Conservation (phyloP, 1,139 yeast species). For the Magnusiomyces fungicola region DNA sequence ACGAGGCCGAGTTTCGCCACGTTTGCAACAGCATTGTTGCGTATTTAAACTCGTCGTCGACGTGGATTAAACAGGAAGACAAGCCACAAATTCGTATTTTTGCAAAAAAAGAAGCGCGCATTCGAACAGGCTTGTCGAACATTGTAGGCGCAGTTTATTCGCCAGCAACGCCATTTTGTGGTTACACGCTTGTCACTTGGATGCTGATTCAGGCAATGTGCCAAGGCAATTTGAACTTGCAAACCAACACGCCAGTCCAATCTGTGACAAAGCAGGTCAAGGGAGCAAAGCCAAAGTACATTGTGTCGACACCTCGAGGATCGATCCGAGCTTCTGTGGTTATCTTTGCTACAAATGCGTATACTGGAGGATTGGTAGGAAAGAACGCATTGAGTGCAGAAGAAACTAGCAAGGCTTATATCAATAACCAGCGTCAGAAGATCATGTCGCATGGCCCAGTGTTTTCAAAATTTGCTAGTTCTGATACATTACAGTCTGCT, state of each 20-base stretch:
- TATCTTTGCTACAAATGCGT: constrained; percentile 39
- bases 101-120: constrained; percentile 17
- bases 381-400: no score
- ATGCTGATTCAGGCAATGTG: constrained; percentile 30
- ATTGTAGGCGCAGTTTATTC: constrained; percentile 32
- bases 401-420: constrained; percentile 12
- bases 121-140: constrained; percentile 17
- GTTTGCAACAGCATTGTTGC: constrained; percentile 15
- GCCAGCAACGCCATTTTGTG: constrained; percentile 40
- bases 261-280: constrained; percentile 21
- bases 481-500: neutral
- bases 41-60: constrained; percentile 2
- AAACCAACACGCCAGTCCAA: constrained; percentile 35
- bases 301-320: constrained; percentile 33
- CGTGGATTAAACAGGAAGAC: constrained; percentile 1
- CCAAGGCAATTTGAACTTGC: constrained; percentile 33
- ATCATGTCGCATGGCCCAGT: neutral
- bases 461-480: neutral
- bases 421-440: neutral
- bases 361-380: no score
- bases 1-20: constrained; percentile 17
- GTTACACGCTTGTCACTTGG: constrained; percentile 35
- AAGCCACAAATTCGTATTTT: constrained; percentile 12
- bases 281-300: constrained; percentile 16
- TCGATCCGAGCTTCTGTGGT: constrained; percentile 30